A percentile compares a stretch with the other conserved stretches of the same genome.
Conservation (phyloP, 257 asterid species). For the Penstemon davidsonii region DNA sequence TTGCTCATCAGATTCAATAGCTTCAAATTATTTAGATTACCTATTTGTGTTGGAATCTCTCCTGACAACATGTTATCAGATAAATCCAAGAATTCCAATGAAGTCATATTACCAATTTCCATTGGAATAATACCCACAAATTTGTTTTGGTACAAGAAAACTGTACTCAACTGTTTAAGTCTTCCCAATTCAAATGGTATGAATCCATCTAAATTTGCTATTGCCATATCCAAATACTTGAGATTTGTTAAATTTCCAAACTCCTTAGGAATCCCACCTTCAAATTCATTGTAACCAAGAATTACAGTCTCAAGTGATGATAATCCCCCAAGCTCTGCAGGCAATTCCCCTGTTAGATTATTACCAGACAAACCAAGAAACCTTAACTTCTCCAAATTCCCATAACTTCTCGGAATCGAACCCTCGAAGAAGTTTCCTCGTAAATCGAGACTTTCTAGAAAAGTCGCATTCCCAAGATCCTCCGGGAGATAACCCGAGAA, state of each 20-base stretch:
- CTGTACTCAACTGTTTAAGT: constrained; percentile 26
- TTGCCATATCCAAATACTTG: constrained; percentile 40
- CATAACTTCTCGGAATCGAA: constrained; percentile 54
- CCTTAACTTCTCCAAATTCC: constrained; percentile 47
- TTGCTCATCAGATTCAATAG: constrained; percentile 44
- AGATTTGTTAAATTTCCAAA: constrained; percentile 38
- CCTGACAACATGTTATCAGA: constrained; percentile 46
- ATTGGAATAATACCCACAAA: constrained; percentile 36
- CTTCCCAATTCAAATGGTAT: constrained; percentile 39
- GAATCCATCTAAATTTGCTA: constrained; percentile 36
- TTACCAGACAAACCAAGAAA: constrained; percentile 76
- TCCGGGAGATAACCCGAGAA: constrained; percentile 67
- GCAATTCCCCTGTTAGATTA: constrained; percentile 36
- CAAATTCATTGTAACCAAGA: constrained; percentile 40
- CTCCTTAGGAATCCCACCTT: constrained; percentile 39
- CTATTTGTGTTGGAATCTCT: constrained; percentile 36
- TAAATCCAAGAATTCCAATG: constrained; percentile 36
- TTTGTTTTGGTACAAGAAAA: constrained; percentile 42
- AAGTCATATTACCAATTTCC: constrained; percentile 30
- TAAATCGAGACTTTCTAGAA: constrained; percentile 65
- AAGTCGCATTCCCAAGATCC: constrained; percentile 51
- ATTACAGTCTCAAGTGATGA: constrained; percentile 34
- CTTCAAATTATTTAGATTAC: constrained; percentile 30
- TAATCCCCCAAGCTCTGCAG: constrained; percentile 37
- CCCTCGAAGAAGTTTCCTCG: constrained; percentile 77